A percentile compares a stretch with the other conserved stretches of the same genome.
Conservation (phyloP, 1,284 basidiomycete genomes). For the Ustilago crameri region DNA sequence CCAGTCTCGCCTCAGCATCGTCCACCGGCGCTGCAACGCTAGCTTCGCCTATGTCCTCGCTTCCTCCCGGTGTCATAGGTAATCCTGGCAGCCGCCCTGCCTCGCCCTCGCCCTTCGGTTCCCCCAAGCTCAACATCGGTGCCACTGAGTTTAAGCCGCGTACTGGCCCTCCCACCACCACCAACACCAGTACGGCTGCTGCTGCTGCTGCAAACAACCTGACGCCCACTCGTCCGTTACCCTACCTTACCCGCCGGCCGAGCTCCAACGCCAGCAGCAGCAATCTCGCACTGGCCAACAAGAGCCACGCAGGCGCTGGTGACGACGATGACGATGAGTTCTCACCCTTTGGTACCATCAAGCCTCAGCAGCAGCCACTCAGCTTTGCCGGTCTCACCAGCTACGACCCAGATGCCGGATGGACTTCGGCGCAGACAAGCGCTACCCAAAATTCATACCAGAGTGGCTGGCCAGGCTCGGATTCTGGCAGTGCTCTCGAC, state of each 20-base stretch:
- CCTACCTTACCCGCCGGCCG: constrained; percentile 30
- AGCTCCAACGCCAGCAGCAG: constrained; percentile 51
- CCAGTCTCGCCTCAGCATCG: constrained; percentile 42
- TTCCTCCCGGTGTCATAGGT: constrained; percentile 35
- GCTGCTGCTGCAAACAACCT: constrained; percentile 11
- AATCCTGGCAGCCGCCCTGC: constrained; percentile 46
- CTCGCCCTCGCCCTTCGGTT: constrained; percentile 56
- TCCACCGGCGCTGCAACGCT: constrained; percentile 15
- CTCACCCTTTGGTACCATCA: constrained; percentile 71
- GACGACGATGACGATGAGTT: constrained; percentile 73
- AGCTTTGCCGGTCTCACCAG: constrained; percentile 31
- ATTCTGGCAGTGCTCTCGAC: constrained; percentile 3
- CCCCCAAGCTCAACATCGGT: constrained; percentile 62
- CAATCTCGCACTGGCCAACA: constrained; percentile 52
- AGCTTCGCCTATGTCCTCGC: constrained; percentile 40
- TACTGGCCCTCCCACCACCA: constrained; percentile 16
- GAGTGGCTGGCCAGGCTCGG: constrained; percentile 10
- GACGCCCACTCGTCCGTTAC: constrained; percentile 32
- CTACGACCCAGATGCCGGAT: constrained; percentile 36
- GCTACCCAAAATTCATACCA: constrained; percentile 9
- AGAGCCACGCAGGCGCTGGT: constrained; percentile 52
- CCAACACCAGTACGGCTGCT: too few species aligned
- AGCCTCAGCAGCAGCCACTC: constrained; percentile 32
- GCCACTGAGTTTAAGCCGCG: constrained; percentile 62
- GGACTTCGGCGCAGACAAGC: constrained; percentile 21